Percentiles rank a stretch among this genome's conserved stretches.
Evolutionary conservation across 1,284 basidiomycete species (phyloP).

Genomic region (Ustilago xerochloae): DNA sequence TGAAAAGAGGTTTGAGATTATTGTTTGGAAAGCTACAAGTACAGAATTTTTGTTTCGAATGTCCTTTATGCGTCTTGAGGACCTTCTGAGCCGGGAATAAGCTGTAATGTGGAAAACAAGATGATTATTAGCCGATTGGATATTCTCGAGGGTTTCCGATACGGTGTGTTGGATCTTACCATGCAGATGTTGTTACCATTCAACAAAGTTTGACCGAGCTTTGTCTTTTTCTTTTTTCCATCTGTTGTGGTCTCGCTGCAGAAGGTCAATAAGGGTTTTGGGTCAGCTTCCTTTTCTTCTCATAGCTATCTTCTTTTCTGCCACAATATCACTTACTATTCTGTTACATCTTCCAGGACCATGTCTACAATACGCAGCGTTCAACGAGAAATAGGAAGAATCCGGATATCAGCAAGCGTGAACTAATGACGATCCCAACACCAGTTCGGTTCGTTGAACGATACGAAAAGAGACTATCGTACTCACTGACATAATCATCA

Average conservation of each 20-base stretch:
- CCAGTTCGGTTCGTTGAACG: not conserved
- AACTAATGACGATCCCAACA: too few relatives aligned
- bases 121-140: too few relatives aligned
- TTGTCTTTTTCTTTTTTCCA: constrained; percentile 83
- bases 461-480: not conserved
- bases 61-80: constrained; percentile 27
- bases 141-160: too few relatives aligned
- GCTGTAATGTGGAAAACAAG: constrained; percentile 14
- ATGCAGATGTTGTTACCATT: constrained; percentile 99
- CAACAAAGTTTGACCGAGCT: constrained; percentile 87
- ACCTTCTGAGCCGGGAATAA: constrained; percentile 53
- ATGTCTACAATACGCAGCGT: constrained; percentile 78
- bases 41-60: constrained; percentile 4
- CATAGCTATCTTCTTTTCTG: too few relatives aligned
- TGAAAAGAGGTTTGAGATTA: constrained; percentile 10
- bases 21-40: constrained; percentile 20
- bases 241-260: constrained; percentile 83
- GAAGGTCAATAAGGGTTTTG: not conserved
- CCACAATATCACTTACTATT: constrained; percentile 84
- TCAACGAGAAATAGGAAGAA: not conserved
- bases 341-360: constrained; percentile 96
- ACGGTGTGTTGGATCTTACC: constrained; percentile 72
- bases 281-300: too few relatives aligned
- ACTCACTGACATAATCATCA: constrained; percentile 99
- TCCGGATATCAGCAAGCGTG: too few relatives aligned